Percentiles rank a stretch among this genome's conserved stretches.
Evolutionary conservation across 2,329 filamentous ascomycete genomes (phyloP).

Genomic region (Grosmannia huntii): DNA sequence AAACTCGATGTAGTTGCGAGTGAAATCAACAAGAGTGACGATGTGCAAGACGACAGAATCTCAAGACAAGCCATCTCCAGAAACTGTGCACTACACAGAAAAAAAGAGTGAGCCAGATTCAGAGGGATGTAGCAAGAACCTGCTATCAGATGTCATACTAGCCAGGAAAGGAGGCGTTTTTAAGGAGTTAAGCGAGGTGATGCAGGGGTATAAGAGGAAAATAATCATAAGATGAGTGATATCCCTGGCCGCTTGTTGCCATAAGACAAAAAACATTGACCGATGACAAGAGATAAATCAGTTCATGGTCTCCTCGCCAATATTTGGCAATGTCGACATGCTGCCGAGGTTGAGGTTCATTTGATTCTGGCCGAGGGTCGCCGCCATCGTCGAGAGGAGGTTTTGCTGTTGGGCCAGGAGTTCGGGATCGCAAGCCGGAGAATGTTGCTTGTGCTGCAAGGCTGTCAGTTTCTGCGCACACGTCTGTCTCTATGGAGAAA

Average conservation of each 20-base stretch:
- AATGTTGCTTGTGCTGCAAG: conserved; percentile 60
- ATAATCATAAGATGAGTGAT: not conserved
- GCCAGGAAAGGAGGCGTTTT: not conserved
- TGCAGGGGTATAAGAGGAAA: not conserved
- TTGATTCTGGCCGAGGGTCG: conserved; percentile 16
- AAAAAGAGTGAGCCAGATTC: not conserved
- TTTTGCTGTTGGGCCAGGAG: conserved; percentile 33
- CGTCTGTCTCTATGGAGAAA: not conserved
- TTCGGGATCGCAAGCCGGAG: conserved; percentile 81
- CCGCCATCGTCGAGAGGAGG: conserved; percentile 21
- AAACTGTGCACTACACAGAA: not conserved
- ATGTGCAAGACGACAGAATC: too few species aligned
- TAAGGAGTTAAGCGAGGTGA: not conserved
- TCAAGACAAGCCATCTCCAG: not conserved
- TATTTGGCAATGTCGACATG: conserved; percentile 22
- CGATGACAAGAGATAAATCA: conserved; percentile 3
- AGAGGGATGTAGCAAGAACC: not conserved
- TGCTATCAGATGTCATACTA: not conserved
- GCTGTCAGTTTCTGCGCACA: conserved; percentile 18
- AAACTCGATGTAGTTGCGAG: not conserved
- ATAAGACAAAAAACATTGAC: not conserved
- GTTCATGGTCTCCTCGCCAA: conserved; percentile 29
- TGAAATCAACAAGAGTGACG: not conserved
- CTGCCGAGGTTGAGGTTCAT: conserved; percentile 21
- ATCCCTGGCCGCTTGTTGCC: not conserved